A percentile compares a stretch with the other conserved stretches of the same genome.
Conservation (phyloP, 2,329 filamentous ascomycete species). For the Metarhizium rileyi region DNA sequence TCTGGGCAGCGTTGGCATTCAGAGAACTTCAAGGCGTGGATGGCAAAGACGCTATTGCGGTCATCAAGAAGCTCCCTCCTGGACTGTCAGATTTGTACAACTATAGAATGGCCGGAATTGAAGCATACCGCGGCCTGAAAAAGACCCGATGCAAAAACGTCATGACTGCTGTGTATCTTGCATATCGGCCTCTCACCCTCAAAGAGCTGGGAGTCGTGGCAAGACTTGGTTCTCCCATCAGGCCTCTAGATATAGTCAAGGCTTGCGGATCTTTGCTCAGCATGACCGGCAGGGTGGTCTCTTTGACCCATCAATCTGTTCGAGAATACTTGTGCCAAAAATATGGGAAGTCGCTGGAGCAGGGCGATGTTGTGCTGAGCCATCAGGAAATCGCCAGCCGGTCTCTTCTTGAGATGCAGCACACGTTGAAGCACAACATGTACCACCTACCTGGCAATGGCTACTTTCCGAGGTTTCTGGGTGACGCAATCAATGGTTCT, state of each 20-base stretch:
- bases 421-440: constrained; percentile 25
- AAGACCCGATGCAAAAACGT: constrained; percentile 5
- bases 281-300: constrained; percentile 18
- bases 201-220: constrained; percentile 20
- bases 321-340: constrained; percentile 27
- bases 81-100: constrained; percentile 5
- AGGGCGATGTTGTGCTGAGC: constrained; percentile 11
- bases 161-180: constrained; percentile 12
- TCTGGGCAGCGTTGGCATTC: constrained; percentile 10
- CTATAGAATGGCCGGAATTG: constrained; percentile 5
- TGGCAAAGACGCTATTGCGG: constrained; percentile 4
- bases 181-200: constrained; percentile 25
- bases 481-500: constrained; percentile 6
- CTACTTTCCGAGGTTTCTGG: constrained; percentile 14
- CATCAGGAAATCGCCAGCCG: constrained; percentile 24
- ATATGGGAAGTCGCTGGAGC: constrained; percentile 19
- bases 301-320: constrained; percentile 33
- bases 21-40: constrained; percentile 7
- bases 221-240: constrained; percentile 10
- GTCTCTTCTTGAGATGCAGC: constrained; percentile 23
- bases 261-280: constrained; percentile 28
- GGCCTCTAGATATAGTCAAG: constrained; percentile 16
- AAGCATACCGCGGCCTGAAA: not conserved
- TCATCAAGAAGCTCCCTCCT: constrained; percentile 5
- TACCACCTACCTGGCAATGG: constrained; percentile 18